Evolutionary conservation across 2,329 filamentous ascomycete species (phyloP).

Genomic region (Ceratocystis lukuohia): DNA sequence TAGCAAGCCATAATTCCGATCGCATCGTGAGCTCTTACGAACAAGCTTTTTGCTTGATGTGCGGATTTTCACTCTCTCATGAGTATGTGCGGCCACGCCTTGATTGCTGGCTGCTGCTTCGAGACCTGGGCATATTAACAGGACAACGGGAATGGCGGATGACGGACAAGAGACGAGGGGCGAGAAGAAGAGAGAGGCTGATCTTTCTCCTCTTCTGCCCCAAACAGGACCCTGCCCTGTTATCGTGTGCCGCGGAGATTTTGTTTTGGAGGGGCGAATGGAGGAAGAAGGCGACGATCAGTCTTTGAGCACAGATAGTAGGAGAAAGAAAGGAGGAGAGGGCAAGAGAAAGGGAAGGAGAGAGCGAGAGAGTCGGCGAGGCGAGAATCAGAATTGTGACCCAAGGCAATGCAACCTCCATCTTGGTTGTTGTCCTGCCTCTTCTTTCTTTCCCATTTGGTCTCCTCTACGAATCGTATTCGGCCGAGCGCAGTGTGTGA

Average conservation of each 20-base stretch:
- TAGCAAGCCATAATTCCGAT: background rate
- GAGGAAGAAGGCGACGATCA: no score
- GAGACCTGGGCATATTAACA: no score
- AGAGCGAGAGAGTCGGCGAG: no score
- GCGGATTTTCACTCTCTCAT: background rate
- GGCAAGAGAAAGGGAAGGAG: no score
- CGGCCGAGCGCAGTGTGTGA: background rate
- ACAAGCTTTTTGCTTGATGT: constrained; percentile 4
- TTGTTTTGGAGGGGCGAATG: no score
- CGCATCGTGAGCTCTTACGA: background rate
- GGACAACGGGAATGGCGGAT: no score
- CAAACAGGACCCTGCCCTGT: no score
- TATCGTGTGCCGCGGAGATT: no score
- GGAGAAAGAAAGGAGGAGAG: no score
- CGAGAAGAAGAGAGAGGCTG: background rate
- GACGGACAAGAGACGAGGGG: no score
- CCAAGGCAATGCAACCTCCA: background rate
- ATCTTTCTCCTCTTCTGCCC: background rate
- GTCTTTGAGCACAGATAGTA: no score
- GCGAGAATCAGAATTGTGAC: background rate
- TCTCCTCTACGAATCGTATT: background rate
- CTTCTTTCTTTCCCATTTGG: background rate
- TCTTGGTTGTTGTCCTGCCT: background rate
- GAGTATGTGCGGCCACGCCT: background rate
- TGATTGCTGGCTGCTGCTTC: background rate